Evolutionary conservation across 495 filamentous ascomycete species (phyloP).

Genomic region (Aspergillus saccharolyticus): DNA sequence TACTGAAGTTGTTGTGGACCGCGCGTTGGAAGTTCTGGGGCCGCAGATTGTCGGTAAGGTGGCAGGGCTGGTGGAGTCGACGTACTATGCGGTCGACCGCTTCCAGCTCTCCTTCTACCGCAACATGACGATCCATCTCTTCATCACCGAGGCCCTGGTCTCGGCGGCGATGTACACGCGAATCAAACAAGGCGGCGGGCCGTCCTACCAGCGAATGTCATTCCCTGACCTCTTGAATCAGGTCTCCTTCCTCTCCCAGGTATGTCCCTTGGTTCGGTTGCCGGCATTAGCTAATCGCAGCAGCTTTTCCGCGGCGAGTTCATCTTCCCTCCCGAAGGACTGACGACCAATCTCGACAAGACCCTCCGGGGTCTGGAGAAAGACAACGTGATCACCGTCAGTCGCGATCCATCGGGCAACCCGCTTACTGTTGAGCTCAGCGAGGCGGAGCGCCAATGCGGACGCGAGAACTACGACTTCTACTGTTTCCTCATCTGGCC

Average conservation of each 20-base stretch:
- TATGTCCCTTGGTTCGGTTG: conserved; percentile 14
- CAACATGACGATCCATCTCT: conserved; percentile 98
- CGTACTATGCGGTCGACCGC: conserved; percentile 88
- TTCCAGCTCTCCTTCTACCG: conserved; percentile 97
- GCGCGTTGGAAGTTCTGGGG: conserved; percentile 86
- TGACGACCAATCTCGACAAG: conserved; percentile 70
- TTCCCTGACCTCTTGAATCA: conserved; percentile 67
- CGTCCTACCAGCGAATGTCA: conserved; percentile 69
- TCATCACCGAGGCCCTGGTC: conserved; percentile 86
- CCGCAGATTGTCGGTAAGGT: conserved; percentile 79
- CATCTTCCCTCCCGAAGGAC: conserved; percentile 85
- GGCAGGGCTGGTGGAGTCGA: conserved; percentile 74
- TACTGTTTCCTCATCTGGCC: conserved; percentile 99
- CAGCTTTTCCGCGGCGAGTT: conserved; percentile 92
- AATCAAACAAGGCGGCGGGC: conserved; percentile 83
- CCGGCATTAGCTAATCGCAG: conserved; percentile 16
- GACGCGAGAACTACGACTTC: conserved; percentile 93
- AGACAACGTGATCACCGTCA: conserved; percentile 73
- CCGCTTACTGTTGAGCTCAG: conserved; percentile 69
- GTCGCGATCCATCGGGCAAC: conserved; percentile 47
- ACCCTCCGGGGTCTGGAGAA: conserved; percentile 71
- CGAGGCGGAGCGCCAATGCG: conserved; percentile 65
- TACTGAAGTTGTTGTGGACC: conserved; percentile 75
- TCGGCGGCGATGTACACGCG: conserved; percentile 83
- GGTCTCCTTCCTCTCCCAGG: conserved; percentile 80